Evolutionary conservation across 257 asterid genomes (phyloP).

Genomic region (Henckelia pumila): DNA sequence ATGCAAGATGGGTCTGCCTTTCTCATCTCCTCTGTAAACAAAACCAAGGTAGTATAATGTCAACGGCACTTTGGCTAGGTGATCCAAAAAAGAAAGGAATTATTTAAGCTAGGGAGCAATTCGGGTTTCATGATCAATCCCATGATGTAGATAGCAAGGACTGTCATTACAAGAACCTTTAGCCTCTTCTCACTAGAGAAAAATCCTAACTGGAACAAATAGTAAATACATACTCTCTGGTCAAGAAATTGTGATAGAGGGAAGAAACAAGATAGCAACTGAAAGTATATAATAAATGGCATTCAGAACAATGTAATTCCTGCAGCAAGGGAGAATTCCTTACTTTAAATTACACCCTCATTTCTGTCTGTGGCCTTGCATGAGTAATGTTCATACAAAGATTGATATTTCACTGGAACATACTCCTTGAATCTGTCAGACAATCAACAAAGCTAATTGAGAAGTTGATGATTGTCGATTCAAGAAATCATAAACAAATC

Average conservation of each 20-base stretch:
- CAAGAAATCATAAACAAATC: neutral
- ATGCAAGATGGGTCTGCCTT: neutral
- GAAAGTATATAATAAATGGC: neutral
- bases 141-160: neutral
- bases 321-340: slow-evolving; percentile 22
- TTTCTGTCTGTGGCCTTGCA: slow-evolving; percentile 32
- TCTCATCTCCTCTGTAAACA: slow-evolving; percentile 22
- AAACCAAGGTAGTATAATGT: slow-evolving; percentile 15
- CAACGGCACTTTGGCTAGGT: neutral
- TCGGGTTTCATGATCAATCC: neutral
- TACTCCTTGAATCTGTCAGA: slow-evolving; percentile 82
- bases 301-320: neutral
- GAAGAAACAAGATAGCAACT: neutral
- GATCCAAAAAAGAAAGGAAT: neutral
- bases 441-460: slow-evolving; percentile 23
- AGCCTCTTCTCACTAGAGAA: neutral
- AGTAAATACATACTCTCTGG: neutral
- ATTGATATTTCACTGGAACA: slow-evolving; percentile 66
- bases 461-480: slow-evolving; percentile 10
- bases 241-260: neutral
- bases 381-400: slow-evolving; percentile 64
- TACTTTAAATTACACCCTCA: slow-evolving; percentile 38
- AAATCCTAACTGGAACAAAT: neutral
- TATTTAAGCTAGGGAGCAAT: neutral
- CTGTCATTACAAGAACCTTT: neutral